Base-by-base conservation (phyloP, 352 stramenopile species). In the Elongisporangium anandrum region DNA sequence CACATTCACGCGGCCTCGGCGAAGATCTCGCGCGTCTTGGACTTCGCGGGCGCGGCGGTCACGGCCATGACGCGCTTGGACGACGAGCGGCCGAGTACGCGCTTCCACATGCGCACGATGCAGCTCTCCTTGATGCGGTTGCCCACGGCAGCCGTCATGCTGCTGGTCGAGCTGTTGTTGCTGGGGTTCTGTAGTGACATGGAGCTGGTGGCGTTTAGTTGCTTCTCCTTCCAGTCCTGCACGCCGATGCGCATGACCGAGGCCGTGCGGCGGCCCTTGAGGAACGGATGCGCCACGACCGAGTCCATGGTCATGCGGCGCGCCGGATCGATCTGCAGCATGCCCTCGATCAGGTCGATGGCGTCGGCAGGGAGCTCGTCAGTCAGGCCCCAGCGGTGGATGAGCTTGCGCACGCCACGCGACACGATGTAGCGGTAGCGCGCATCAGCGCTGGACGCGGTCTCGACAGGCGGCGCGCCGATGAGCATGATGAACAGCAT, bases 401-500 rank as follows among this genome's bases (percentile, higher is more conserved):
- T 77, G 19, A 92, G 70, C 52, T 82, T 74, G 55, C 73, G 68
- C 39, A 90, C 62, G 20, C 82, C 77, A 58, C 87, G 78, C 50
- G 65, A 73, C 15, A 64, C 67, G 51, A 89, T 88, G 41, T 90
- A 70, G 19, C 81, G 72, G 59, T 88, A 90, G 48, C 77, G 70
- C n/a, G 80, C 75, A 57, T 90, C 78, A 16, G 65, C 68, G 22
- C 62, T 68, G 39, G 77, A 72, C n/a, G 81, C 77, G 13, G 72
- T 75, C 68, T 88, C 80, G 15, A 90, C 79, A 15, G 79, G 82
- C 19, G 82, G 79, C 22, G 79, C 80, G 24, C 78, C 78, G 17
- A 87, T 71, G 20, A 92, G 68, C 75, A 94, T 88, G 66, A 92
- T 88, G 60, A 94, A 94, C 9, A 94, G 64, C 78, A 94, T 91